Percentiles rank a stretch among this genome's conserved stretches.
Evolutionary conservation across 140 eudicot species (phyloP).

Genomic region (Cichorium intybus): DNA sequence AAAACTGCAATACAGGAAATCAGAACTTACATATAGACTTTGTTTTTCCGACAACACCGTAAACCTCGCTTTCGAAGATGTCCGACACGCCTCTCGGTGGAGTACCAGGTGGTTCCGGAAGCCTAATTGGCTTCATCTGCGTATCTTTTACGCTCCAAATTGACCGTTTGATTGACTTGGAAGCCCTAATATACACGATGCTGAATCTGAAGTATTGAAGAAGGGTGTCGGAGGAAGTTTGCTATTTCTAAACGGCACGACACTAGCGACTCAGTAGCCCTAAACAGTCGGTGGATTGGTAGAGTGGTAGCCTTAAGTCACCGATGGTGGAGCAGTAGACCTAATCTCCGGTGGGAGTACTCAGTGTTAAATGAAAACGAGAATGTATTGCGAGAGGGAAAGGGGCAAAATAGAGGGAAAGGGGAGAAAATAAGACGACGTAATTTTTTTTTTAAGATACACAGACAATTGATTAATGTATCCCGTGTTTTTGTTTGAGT

Average conservation of each 20-base stretch:
- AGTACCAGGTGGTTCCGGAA: slow-evolving; percentile 88
- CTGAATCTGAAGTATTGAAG: slow-evolving; percentile 10
- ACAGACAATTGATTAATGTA: no score
- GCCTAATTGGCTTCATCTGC: slow-evolving; percentile 86
- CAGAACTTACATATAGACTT: slow-evolving; percentile 53
- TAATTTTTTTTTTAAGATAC: no score
- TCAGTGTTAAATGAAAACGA: no score
- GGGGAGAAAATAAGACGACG: no score
- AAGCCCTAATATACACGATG: slow-evolving; percentile 9
- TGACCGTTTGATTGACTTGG: not conserved
- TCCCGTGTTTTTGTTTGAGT: no score
- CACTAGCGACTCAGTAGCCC: slow-evolving; percentile 24
- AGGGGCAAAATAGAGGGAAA: no score
- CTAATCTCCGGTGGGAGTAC: no score
- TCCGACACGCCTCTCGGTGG: slow-evolving; percentile 79
- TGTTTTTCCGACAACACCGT: slow-evolving; percentile 73
- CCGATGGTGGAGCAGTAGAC: no score
- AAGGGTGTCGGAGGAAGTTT: slow-evolving; percentile 15
- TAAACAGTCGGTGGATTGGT: no score
- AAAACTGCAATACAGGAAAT: not conserved
- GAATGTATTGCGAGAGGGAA: no score
- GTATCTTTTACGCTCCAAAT: no score
- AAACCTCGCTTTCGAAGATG: slow-evolving; percentile 78
- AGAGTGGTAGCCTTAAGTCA: no score
- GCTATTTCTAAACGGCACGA: slow-evolving; percentile 2